phyloP scores from a whole-genome alignment of 176 grass and related monocot genomes.

The Poa annua region DNA sequence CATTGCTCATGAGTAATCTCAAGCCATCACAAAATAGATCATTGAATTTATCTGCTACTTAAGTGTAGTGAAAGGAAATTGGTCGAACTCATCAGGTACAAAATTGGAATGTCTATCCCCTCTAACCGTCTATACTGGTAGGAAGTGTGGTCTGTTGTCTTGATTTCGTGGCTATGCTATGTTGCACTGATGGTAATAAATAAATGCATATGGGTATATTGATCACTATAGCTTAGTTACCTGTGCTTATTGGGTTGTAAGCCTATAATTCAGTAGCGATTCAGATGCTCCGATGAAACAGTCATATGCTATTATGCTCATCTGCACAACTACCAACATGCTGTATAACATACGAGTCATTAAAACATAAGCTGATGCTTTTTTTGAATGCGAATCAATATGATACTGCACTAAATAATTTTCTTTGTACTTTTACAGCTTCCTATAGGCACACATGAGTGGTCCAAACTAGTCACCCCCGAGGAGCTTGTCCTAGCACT shows the following conservation, averaged over 20 bases:
- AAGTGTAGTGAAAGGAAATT: neutral
- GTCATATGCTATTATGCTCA: slow-evolving; percentile 5
- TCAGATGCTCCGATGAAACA: neutral
- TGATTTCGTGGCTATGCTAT: neutral
- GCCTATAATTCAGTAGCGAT: neutral
- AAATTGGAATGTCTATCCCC: slow-evolving; percentile 10
- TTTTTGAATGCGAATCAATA: neutral
- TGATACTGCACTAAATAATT: neutral
- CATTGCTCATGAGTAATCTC: neutral
- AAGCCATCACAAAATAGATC: slow-evolving; percentile 4
- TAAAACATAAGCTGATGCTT: neutral
- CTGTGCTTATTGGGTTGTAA: slow-evolving; percentile 10
- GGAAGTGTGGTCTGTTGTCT: neutral
- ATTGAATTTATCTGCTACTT: neutral
- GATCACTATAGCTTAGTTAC: neutral
- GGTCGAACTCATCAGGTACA: neutral
- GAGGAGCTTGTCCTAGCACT: slow-evolving; percentile 86
- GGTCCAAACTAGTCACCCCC: slow-evolving; percentile 82
- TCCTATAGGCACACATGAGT: slow-evolving; percentile 88
- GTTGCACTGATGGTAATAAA: neutral
- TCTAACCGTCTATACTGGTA: neutral
- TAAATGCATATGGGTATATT: neutral
- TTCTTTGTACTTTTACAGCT: slow-evolving; percentile 55
- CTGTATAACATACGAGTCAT: slow-evolving; percentile 1
- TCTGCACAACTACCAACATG: neutral